Conservation (phyloP, 495 filamentous ascomycete species). For the Penicillium steckii region DNA sequence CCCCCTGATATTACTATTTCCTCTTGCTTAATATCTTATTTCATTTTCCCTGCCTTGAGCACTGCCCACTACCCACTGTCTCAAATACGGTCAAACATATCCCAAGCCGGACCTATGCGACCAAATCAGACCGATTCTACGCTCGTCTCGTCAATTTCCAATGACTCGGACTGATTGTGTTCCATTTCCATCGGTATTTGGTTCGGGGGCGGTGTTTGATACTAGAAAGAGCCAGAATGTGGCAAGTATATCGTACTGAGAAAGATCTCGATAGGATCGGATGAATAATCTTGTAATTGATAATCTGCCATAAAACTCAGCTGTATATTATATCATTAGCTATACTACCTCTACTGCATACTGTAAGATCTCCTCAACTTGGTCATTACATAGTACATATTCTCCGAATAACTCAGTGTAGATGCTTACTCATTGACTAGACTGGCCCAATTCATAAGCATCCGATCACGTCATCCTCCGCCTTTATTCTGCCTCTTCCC, state of each 20-base stretch:
- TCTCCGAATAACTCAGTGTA: too few relatives aligned
- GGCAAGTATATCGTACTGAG: background rate
- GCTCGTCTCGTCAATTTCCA: too few relatives aligned
- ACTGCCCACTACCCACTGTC: too few relatives aligned
- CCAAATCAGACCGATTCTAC: background rate
- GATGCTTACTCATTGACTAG: background rate
- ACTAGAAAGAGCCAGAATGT: background rate
- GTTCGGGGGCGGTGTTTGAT: background rate
- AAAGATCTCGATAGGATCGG: background rate
- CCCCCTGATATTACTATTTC: background rate
- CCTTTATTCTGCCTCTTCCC: conserved; percentile 7
- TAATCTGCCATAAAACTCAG: too few relatives aligned
- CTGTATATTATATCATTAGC: too few relatives aligned
- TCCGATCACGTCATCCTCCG: conserved; percentile 24
- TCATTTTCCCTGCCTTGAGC: background rate
- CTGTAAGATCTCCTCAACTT: too few relatives aligned
- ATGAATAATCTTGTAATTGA: background rate
- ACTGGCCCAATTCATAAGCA: conserved; percentile 23
- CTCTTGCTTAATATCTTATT: background rate
- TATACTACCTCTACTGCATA: too few relatives aligned
- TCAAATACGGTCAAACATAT: too few relatives aligned
- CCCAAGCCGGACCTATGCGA: background rate
- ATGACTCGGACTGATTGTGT: too few relatives aligned
- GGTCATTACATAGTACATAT: too few relatives aligned
- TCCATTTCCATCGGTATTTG: background rate